These are phyloP conservation scores for Pleurozium schreberi DNA, from an alignment of 225 moss, liverwort and hornwort genomes.

Conservation along the genomic window DNA sequence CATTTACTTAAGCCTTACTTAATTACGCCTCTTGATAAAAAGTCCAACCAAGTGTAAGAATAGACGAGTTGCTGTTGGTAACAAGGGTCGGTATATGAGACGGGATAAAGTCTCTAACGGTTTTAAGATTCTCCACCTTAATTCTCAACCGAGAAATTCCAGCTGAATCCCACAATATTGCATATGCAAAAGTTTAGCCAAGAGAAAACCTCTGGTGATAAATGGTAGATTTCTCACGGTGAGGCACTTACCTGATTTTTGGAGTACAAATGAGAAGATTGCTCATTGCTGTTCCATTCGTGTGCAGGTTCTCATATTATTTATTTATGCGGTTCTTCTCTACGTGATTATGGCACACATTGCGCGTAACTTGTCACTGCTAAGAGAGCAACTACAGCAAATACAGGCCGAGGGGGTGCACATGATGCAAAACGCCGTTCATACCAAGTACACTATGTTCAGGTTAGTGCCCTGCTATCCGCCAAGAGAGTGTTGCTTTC, in stretches of 20 bases:
- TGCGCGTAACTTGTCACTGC: slow-evolving; percentile 49
- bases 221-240: not conserved
- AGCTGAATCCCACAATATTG: not conserved
- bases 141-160: not conserved
- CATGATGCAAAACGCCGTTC: slow-evolving; percentile 76
- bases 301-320: slow-evolving; percentile 65
- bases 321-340: slow-evolving; percentile 58
- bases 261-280: not conserved
- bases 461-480: slow-evolving; percentile 25
- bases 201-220: not conserved
- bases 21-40: not conserved
- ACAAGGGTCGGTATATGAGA: not conserved
- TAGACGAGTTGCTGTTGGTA: not conserved
- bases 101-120: too few relatives aligned
- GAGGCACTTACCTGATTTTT: not conserved
- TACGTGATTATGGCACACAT: slow-evolving; percentile 76
- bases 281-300: not conserved
- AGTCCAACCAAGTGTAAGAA: not conserved
- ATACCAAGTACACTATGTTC: slow-evolving; percentile 76
- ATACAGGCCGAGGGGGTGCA: slow-evolving; percentile 75
- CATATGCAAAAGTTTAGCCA: not conserved
- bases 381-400: slow-evolving; percentile 73
- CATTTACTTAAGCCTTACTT: not conserved
- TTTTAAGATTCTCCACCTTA: not conserved
- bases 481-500: not conserved